Evolutionary conservation across 331 rosid genomes (phyloP).

Genomic region (Acacia concinna): DNA sequence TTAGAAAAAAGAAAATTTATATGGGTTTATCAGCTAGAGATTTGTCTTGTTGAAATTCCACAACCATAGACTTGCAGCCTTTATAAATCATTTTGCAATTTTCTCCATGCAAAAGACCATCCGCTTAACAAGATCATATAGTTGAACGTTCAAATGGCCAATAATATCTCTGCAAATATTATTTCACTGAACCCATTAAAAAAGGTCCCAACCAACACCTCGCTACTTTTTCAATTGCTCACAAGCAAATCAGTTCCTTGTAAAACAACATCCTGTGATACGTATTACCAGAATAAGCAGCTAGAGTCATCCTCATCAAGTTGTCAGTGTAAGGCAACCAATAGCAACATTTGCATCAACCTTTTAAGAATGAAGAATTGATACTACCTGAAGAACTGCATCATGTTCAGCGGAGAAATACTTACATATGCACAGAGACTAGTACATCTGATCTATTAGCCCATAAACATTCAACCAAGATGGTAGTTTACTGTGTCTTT

Average conservation of each 20-base stretch:
- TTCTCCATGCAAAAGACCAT: neutral
- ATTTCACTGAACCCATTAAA: neutral
- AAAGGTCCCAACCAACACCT: neutral
- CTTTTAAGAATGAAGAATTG: neutral
- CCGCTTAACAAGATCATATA: neutral
- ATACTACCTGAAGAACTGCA: neutral
- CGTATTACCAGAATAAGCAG: neutral
- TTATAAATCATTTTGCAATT: neutral
- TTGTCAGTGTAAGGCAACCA: neutral
- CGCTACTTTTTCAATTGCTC: neutral
- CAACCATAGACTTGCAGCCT: neutral
- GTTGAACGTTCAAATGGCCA: constrained; percentile 15
- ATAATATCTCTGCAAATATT: neutral
- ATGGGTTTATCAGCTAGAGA: neutral
- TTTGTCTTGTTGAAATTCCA: neutral
- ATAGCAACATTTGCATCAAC: neutral
- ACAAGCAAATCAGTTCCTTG: neutral
- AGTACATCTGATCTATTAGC: neutral
- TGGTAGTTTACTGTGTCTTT: neutral
- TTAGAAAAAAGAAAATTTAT: neutral
- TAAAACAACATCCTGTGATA: neutral
- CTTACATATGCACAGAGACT: neutral
- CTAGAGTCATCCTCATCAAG: constrained; percentile 8
- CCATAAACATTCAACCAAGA: constrained; percentile 1
- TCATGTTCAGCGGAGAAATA: constrained; percentile 13